Conservation (phyloP, 2,329 filamentous ascomycete species). For the Penicillium sp. region DNA sequence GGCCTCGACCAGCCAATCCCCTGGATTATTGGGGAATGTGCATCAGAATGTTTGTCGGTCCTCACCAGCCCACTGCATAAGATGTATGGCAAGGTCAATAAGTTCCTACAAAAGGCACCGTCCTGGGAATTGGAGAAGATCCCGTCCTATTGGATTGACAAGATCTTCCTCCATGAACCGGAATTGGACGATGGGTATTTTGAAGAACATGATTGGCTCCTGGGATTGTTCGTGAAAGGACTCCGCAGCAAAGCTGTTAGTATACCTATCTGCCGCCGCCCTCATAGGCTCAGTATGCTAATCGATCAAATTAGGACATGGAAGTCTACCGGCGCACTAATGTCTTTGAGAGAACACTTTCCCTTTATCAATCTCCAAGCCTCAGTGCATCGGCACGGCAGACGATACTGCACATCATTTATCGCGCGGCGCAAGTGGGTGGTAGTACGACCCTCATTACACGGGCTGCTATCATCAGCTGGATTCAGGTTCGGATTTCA, state of each 20-base stretch:
- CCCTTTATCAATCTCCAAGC: constrained; percentile 62
- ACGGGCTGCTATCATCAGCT: constrained; percentile 65
- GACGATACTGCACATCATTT: constrained; percentile 58
- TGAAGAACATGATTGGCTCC: constrained; percentile 67
- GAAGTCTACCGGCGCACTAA: constrained; percentile 50
- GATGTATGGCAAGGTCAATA: constrained; percentile 80
- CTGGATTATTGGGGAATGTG: constrained; percentile 69
- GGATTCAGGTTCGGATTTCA: constrained; percentile 61
- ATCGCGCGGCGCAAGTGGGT: constrained; percentile 60
- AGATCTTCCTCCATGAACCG: constrained; percentile 67
- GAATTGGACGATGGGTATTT: constrained; percentile 67
- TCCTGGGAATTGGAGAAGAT: constrained; percentile 60
- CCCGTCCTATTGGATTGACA: constrained; percentile 57
- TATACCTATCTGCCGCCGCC: too few species aligned
- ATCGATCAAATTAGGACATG: constrained; percentile 37
- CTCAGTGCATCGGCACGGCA: constrained; percentile 55
- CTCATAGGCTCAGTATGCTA: constrained; percentile 4
- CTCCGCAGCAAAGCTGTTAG: constrained; percentile 50
- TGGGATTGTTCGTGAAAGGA: constrained; percentile 65
- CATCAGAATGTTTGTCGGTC: constrained; percentile 62
- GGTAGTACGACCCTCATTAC: constrained; percentile 78
- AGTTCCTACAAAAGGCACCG: constrained; percentile 72
- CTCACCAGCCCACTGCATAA: constrained; percentile 70
- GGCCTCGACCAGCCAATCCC: constrained; percentile 58
- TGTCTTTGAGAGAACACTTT: constrained; percentile 70